A percentile compares a stretch with the other conserved stretches of the same genome.
phyloP scores from a whole-genome alignment of 2,329 filamentous ascomycete species.

The Acrocalymma vagum region DNA sequence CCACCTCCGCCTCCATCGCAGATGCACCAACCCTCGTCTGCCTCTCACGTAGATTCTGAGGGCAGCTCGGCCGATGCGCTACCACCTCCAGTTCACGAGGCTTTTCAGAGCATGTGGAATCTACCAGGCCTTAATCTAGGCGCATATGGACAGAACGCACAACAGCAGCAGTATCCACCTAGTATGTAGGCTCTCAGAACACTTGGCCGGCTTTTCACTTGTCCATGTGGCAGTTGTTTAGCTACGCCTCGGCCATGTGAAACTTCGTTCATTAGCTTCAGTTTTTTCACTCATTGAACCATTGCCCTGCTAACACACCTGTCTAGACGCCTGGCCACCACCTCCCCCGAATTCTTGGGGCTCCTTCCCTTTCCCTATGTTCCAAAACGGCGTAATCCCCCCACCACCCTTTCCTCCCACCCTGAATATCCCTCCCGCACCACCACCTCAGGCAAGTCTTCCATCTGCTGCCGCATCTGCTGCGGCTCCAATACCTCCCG shows the following conservation, averaged over 20 bases:
- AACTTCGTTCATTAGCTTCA: no score
- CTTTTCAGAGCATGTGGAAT: constrained; percentile 22
- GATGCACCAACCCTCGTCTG: constrained; percentile 5
- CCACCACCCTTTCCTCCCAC: constrained; percentile 31
- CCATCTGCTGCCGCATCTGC: constrained; percentile 24
- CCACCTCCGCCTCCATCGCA: not conserved
- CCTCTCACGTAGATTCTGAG: constrained; percentile 12
- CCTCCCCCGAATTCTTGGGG: constrained; percentile 39
- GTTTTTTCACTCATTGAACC: constrained; percentile 2
- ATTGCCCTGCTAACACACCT: constrained; percentile 6
- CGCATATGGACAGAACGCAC: constrained; percentile 31
- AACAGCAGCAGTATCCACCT: constrained; percentile 27
- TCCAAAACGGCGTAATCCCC: constrained; percentile 29
- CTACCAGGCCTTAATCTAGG: constrained; percentile 34
- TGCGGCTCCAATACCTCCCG: constrained; percentile 17
- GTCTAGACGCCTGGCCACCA: constrained; percentile 28
- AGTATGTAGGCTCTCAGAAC: constrained; percentile 11
- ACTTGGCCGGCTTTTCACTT: not conserved
- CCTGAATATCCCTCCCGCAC: constrained; percentile 25
- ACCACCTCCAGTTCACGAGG: constrained; percentile 19
- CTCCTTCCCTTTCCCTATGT: constrained; percentile 33
- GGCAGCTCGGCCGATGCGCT: constrained; percentile 17
- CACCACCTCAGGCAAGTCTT: constrained; percentile 26
- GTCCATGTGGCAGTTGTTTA: not conserved
- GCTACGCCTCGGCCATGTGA: no score